These are phyloP conservation scores for Dalechampia spathulata DNA, from an alignment of 441 rosid species.

Conservation along the genomic window DNA sequence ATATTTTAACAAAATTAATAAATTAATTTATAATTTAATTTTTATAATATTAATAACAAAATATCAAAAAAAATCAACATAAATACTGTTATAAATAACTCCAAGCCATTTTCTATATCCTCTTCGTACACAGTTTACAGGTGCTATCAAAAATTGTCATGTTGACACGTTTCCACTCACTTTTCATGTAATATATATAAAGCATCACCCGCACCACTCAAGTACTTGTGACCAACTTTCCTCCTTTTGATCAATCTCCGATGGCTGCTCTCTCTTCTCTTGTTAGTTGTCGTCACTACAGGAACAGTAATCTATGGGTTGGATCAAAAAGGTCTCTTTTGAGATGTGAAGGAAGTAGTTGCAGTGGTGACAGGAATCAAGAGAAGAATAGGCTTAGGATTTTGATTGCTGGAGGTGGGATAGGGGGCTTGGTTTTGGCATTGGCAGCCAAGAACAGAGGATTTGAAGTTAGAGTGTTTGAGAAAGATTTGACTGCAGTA, in stretches of 20 bases:
- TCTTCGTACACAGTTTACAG: too few relatives aligned
- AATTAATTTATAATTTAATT: too few relatives aligned
- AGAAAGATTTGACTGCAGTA: constrained; percentile 26
- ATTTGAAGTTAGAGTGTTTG: constrained; percentile 25
- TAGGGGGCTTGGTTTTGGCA: constrained; percentile 24
- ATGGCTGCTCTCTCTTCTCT: constrained; percentile 7
- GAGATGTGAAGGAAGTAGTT: constrained; percentile 6
- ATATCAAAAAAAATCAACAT: too few relatives aligned
- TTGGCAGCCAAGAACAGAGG: constrained; percentile 21
- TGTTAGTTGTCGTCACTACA: background rate
- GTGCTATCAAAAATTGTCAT: too few relatives aligned
- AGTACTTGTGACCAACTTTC: background rate
- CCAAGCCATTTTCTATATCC: too few relatives aligned
- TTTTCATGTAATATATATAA: background rate
- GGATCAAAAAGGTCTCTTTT: constrained; percentile 4
- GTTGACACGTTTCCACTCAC: background rate
- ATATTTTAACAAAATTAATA: too few relatives aligned
- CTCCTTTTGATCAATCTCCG: background rate
- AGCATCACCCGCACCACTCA: background rate
- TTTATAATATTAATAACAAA: too few relatives aligned
- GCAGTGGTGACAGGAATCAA: background rate
- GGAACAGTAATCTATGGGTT: background rate
- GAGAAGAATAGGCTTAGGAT: constrained; percentile 15
- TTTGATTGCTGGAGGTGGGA: constrained; percentile 26
- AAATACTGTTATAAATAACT: too few relatives aligned